phyloP scores from a whole-genome alignment of 1,284 basidiomycete genomes.

The Puccinia polysora region DNA sequence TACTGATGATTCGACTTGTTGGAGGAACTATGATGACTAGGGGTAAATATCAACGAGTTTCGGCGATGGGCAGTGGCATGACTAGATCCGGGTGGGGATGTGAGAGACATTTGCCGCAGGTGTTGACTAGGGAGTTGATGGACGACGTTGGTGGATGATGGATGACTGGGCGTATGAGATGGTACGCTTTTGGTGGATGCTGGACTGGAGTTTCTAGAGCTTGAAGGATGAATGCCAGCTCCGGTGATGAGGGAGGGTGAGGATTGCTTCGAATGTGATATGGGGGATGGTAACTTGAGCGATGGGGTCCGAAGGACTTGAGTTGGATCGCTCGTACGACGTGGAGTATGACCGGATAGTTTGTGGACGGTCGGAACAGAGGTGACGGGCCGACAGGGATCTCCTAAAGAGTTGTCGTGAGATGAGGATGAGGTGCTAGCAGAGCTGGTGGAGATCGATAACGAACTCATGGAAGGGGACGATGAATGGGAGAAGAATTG shows the following conservation, averaged over 20 bases:
- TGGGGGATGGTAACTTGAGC: too few relatives aligned
- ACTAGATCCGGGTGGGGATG: constrained; percentile 5
- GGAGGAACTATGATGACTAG: constrained; percentile 30
- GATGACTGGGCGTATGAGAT: neutral
- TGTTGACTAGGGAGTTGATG: constrained; percentile 1
- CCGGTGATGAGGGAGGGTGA: constrained; percentile 9
- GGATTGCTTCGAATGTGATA: constrained; percentile 20
- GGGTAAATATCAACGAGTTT: constrained; percentile 42
- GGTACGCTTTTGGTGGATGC: constrained; percentile 8
- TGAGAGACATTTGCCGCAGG: constrained; percentile 20
- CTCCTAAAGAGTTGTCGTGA: neutral
- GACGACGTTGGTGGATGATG: constrained; percentile 2
- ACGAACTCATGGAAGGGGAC: constrained; percentile 9
- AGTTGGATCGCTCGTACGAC: constrained; percentile 18
- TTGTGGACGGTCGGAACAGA: neutral
- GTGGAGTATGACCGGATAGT: neutral
- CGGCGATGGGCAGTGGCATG: constrained; percentile 15
- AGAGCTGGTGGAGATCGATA: constrained; percentile 1
- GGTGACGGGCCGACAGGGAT: neutral
- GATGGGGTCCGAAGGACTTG: neutral
- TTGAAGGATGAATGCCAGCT: neutral
- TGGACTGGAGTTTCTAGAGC: constrained; percentile 20
- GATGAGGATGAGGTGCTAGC: constrained; percentile 11
- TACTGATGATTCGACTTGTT: constrained; percentile 33
- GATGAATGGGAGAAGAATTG: constrained; percentile 8